Evolutionary conservation across 78 protist genomes (phyloP).

Genomic region (Isochrysis galbana): DNA sequence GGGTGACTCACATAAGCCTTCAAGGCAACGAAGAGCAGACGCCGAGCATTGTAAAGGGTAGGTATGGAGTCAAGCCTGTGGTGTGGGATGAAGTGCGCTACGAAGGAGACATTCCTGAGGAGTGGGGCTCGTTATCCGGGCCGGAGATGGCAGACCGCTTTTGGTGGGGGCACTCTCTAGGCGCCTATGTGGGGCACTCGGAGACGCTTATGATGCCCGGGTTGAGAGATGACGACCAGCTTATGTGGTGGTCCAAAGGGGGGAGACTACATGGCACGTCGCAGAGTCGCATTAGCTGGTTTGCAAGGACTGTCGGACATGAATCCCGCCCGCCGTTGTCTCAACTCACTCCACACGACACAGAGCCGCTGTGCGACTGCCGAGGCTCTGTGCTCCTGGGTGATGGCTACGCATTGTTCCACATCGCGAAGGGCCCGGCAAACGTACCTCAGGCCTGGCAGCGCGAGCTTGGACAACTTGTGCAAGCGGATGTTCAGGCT

Average conservation of each 20-base stretch:
- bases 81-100: conserved; percentile 18
- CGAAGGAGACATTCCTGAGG: background rate
- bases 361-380: too few relatives aligned
- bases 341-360: too few relatives aligned
- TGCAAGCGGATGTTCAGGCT: too few relatives aligned
- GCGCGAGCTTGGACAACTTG: too few relatives aligned
- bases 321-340: too few relatives aligned
- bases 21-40: background rate
- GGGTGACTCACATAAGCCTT: background rate
- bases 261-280: background rate
- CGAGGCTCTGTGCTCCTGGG: too few relatives aligned
- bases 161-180: background rate
- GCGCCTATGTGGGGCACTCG: background rate
- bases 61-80: background rate
- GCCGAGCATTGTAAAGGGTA: background rate
- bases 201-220: background rate
- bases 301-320: too few relatives aligned
- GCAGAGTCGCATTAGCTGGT: background rate
- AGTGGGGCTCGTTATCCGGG: background rate
- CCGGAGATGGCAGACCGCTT: background rate
- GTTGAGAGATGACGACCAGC: background rate
- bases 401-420: too few relatives aligned
- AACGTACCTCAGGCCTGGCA: too few relatives aligned
- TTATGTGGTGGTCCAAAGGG: background rate
- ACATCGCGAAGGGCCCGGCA: too few relatives aligned